These are phyloP conservation scores for Primulina tabacum DNA, from an alignment of 257 asterid species.

Conservation along the genomic window DNA sequence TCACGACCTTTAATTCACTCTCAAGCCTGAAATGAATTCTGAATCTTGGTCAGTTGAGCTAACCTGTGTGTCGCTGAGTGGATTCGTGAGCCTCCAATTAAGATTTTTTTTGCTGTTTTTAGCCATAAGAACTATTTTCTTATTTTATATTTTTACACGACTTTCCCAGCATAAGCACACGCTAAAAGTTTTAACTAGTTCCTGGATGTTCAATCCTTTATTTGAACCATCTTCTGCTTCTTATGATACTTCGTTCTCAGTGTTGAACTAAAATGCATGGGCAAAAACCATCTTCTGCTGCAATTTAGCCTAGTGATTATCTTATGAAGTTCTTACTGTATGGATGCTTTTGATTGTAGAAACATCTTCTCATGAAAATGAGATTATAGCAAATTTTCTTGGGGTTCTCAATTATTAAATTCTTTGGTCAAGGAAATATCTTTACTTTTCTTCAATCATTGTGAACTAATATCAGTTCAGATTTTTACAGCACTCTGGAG, in stretches of 20 bases:
- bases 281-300: no score
- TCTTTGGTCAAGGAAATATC: neutral
- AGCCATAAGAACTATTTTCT: neutral
- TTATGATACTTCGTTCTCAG: no score
- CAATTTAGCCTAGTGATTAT: no score
- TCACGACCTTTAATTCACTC: no score
- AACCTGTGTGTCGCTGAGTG: no score
- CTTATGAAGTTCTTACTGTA: no score
- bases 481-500: conserved; percentile 86
- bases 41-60: no score
- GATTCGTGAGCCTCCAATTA: no score
- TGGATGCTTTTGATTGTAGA: neutral
- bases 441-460: conserved; percentile 9
- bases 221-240: neutral
- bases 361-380: neutral
- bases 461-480: conserved; percentile 39
- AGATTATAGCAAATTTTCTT: neutral
- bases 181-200: neutral
- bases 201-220: neutral
- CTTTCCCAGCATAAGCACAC: neutral
- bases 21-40: no score
- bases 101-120: no score
- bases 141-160: neutral
- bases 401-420: neutral
- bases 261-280: no score